Base-by-base conservation (phyloP, 2,329 filamentous ascomycete species). In the Penicillium sp. region DNA sequence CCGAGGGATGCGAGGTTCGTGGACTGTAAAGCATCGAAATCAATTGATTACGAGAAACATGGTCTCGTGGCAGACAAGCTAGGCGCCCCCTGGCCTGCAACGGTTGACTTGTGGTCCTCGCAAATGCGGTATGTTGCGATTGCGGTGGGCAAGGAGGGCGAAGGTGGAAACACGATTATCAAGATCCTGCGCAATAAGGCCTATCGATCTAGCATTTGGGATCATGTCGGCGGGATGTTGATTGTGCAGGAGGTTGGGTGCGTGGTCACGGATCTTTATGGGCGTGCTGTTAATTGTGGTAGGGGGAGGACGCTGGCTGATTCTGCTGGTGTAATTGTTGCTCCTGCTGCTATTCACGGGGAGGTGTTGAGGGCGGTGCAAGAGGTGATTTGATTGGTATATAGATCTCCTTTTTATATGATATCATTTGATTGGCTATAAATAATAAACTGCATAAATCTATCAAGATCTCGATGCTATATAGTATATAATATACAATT, bases 61-160 rank as follows among this genome's bases (percentile, higher is more conserved):
- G 54, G 70, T 66, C 57, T 69, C 66, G 63, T 79, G 70, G 70
- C 70, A 16, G 62, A 66, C 60, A 52, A 65, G 5, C 62, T 82
- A 2, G 73, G 73, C 12, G 71, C 71, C 1, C 61, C 71, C 1
- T 82, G 77, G 77, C 80, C 79, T 0, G 66, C 66, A 6, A 72
- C 71, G 4, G 79, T 77, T 2, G 71, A 81, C 52, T 64, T 83
- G 33, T 82, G 78, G 75, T 78, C 78, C 26, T 75, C 79, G 54
- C 79, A 83, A 63, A 76, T 83, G 72, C 77, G 79, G 53, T 82
- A 83, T 62, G 73, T 80, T 3, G 76, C 79, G 3, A 73, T 81
- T 38, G 74, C 79, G 0, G 72, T 81, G 0, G 79, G 79, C 14
- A 75, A 75, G 24, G 75, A 74, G 23, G 20, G 18, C 14, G 47